Percentiles rank a stretch among this genome's conserved stretches.
Evolutionary conservation across 2,329 filamentous ascomycete species (phyloP).

Genomic region (Cryoendolithus antarcticus): DNA sequence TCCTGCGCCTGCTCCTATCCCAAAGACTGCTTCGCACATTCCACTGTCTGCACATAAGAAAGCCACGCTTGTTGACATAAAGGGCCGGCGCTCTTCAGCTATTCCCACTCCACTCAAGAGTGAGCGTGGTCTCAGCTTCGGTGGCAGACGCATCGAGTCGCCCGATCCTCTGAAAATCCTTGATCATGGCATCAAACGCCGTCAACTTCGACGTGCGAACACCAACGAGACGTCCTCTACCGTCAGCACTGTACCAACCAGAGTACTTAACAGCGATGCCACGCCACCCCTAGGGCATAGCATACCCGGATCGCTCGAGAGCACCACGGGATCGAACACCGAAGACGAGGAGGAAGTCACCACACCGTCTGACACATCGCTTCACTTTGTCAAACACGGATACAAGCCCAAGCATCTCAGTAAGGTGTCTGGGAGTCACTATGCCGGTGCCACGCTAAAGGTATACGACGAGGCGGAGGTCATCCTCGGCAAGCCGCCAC

Average conservation of each 20-base stretch:
- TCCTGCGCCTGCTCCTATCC: conserved; percentile 1
- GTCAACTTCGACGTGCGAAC: conserved; percentile 10
- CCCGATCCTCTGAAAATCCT: conserved; percentile 15
- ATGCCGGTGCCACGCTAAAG: conserved; percentile 3
- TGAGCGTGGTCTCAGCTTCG: conserved; percentile 10
- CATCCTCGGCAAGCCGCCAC: conserved; percentile 7
- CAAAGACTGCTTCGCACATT: conserved; percentile 17
- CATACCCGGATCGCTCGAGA: conserved; percentile 13
- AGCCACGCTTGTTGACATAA: conserved; percentile 14
- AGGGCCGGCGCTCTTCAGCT: conserved; percentile 5
- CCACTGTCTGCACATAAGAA: conserved; percentile 16
- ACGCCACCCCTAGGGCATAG: conserved; percentile 8
- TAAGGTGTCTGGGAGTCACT: conserved; percentile 3
- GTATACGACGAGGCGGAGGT: conserved; percentile 8
- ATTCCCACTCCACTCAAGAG: conserved; percentile 3
- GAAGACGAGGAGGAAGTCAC: conserved; percentile 15
- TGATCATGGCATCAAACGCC: conserved; percentile 15
- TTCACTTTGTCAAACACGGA: conserved; percentile 4
- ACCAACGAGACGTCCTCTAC: conserved; percentile 8
- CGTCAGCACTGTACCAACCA: conserved; percentile 6
- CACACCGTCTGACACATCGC: conserved; percentile 10
- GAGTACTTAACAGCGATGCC: not conserved
- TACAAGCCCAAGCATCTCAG: conserved; percentile 5
- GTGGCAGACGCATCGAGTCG: conserved; percentile 11
- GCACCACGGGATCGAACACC: conserved; percentile 10